Evolutionary conservation across 495 filamentous ascomycete genomes (phyloP).

Genomic region (Talaromyces thailandensis): DNA sequence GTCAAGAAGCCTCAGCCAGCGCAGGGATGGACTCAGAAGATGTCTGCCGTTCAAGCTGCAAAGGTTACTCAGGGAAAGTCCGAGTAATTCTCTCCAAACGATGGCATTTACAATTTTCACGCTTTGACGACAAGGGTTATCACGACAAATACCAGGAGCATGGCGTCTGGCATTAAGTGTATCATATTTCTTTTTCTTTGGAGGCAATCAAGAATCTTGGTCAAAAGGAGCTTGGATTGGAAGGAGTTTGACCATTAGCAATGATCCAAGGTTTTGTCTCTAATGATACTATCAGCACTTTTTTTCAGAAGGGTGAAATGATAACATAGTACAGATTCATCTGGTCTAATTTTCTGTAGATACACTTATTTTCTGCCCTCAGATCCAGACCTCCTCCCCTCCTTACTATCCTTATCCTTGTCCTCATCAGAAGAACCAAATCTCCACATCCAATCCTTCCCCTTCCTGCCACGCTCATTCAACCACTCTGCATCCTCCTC

Average conservation of each 20-base stretch:
- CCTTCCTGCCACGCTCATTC: constrained; percentile 10
- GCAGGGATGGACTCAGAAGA: constrained; percentile 83
- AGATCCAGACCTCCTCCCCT: background rate
- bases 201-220: too few relatives aligned
- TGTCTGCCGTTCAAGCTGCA: constrained; percentile 88
- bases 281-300: background rate
- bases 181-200: background rate
- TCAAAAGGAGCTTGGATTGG: background rate
- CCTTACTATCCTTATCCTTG: background rate
- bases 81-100: constrained; percentile 16
- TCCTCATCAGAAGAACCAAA: background rate
- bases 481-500: constrained; percentile 26
- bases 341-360: background rate
- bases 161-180: background rate
- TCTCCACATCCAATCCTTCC: constrained; percentile 6
- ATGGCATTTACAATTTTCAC: background rate
- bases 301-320: background rate
- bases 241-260: background rate
- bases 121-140: background rate
- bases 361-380: background rate
- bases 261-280: background rate
- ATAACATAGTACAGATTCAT: background rate
- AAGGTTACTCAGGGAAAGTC: constrained; percentile 53
- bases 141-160: background rate
- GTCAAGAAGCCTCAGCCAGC: constrained; percentile 87